Conservation (phyloP, 768 basidiomycete species). For the Phlebiopsis flavidoalba region DNA sequence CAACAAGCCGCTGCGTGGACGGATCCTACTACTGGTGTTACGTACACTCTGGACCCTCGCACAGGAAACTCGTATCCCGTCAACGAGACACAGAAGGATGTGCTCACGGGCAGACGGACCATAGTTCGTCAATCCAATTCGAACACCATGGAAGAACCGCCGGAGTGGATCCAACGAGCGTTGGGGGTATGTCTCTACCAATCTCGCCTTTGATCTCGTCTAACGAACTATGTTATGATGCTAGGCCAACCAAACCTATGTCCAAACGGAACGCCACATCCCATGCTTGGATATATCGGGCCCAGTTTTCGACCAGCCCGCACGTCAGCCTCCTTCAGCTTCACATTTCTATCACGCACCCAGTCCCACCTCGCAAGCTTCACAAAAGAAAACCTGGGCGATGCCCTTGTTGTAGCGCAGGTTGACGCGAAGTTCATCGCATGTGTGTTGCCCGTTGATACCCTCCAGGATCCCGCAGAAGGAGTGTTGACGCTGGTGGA, state of each 20-base stretch:
- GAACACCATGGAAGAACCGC: constrained; percentile 26
- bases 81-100: constrained; percentile 1
- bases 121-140: not conserved
- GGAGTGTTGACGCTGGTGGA: constrained; percentile 73
- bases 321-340: not conserved
- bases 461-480: not conserved
- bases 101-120: constrained; percentile 15
- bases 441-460: constrained; percentile 44
- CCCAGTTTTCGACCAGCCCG: not conserved
- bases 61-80: constrained; percentile 58
- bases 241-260: constrained; percentile 56
- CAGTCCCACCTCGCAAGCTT: constrained; percentile 25
- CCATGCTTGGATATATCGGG: constrained; percentile 26
- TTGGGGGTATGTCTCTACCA: constrained; percentile 39
- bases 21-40: constrained; percentile 57
- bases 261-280: constrained; percentile 42
- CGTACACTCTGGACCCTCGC: constrained; percentile 56
- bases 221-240: not conserved
- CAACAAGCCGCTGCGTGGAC: constrained; percentile 37
- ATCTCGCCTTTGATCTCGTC: not conserved
- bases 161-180: constrained; percentile 61
- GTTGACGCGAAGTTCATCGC: constrained; percentile 90
- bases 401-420: constrained; percentile 68
- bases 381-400: constrained; percentile 46
- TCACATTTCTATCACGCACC: not conserved